A percentile compares a stretch with the other conserved stretches of the same genome.
phyloP scores from a whole-genome alignment of 169 alveolate species.

The Eimeria praecox region DNA sequence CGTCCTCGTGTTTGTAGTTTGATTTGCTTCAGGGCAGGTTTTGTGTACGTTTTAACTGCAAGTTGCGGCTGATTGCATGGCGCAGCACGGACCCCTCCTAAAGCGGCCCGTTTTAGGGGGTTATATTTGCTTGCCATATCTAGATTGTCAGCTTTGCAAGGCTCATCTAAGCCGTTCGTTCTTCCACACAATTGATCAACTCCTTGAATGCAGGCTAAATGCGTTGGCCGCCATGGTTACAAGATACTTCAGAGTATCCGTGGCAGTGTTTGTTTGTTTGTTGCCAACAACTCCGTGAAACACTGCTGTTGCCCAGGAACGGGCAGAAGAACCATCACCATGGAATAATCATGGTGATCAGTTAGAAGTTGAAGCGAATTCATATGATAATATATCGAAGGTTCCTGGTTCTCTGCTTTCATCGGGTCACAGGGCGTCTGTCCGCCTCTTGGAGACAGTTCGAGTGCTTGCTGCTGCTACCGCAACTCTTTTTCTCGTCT shows the following conservation, averaged over 20 bases:
- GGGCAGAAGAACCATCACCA: not conserved
- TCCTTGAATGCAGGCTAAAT: slow-evolving; percentile 15
- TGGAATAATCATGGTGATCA: not conserved
- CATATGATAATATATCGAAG: not conserved
- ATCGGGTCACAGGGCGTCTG: not conserved
- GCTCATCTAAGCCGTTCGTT: not conserved
- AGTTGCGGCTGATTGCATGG: not conserved
- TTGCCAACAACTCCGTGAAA: not conserved
- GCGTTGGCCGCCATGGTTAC: slow-evolving; percentile 13
- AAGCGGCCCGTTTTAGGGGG: slow-evolving; percentile 12
- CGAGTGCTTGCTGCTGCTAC: not conserved
- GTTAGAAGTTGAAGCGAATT: not conserved
- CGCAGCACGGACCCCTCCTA: not conserved
- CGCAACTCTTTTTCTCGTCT: not conserved
- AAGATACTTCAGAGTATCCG: not conserved
- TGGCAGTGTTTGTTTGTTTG: not conserved
- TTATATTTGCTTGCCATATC: not conserved
- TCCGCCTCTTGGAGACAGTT: not conserved
- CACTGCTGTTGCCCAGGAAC: not conserved
- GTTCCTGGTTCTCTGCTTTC: not conserved
- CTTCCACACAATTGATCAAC: not conserved
- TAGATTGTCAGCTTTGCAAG: not conserved
- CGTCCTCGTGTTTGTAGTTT: not conserved
- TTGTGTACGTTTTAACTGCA: not conserved
- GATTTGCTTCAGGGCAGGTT: not conserved